Base-by-base conservation (phyloP, 352 stramenopile species). In the Elongisporangium undulatum region DNA sequence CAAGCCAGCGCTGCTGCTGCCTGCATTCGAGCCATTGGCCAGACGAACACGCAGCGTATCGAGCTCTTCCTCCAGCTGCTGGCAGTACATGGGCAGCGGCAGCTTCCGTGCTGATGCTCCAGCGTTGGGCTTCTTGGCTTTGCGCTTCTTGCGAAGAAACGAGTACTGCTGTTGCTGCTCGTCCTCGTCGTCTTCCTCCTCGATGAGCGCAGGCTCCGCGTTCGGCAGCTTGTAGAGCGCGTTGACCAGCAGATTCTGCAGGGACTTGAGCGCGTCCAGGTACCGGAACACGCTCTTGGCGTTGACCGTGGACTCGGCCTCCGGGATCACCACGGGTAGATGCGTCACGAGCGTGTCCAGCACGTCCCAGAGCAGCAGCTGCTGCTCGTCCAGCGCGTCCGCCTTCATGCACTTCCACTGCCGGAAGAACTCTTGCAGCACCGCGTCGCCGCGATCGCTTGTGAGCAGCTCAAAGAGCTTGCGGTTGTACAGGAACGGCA, bases 321-420 rank as follows among this genome's bases (percentile, higher is more conserved):
- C 77, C 0, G 70, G 66, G 3, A 90, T 57, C 13, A 89, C 68
- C 12, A 85, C 62, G 21, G 83, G 80, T 0, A 92, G 57, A 39
- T 69, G 81, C 21, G 69, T 61, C 39, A 92, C 89, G 38, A 92
- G 74, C 24, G 77, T 85, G 22, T 92, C 79, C 8, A 92, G 62
- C 8, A 90, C 72, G n/a, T 75, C 59, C 67, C 70, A 83, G 4
- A 90, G 67, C 59, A 81, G 56, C n/a, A 79, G 62, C 23, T 59
- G 53, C 16, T 63, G 58, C 17, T 51, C 34, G n/a, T 29, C 58
- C 16, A 41, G 13, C 6, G 9, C 55, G 7, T 19, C 41, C 22
- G 34, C 64, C 19, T 71, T 51, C 19, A 67, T 58, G 9, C 29
- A 51, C 9, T 74, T 60, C 77, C 80, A 89, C 51, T 86, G 72